Evolutionary conservation across 768 basidiomycete genomes (phyloP).

Genomic region (Pholiota conissans): DNA sequence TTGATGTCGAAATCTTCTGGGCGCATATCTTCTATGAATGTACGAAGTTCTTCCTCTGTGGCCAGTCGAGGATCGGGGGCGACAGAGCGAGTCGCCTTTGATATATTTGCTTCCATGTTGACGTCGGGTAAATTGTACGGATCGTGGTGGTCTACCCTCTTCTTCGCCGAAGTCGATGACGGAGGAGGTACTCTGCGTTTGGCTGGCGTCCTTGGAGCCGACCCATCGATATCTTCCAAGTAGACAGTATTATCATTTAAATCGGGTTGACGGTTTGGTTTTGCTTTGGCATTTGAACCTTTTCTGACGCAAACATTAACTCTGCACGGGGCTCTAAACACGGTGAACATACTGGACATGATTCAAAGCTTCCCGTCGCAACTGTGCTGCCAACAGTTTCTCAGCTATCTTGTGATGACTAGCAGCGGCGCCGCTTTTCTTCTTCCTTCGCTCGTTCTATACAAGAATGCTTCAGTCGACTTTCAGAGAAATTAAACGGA

Average conservation of each 20-base stretch:
- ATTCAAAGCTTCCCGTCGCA: slow-evolving; percentile 85
- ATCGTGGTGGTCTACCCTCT: slow-evolving; percentile 77
- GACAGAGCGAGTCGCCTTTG: slow-evolving; percentile 56
- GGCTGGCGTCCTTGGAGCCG: slow-evolving; percentile 53
- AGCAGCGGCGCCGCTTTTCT: slow-evolving; percentile 87
- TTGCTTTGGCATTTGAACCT: slow-evolving; percentile 11
- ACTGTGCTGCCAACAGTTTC: slow-evolving; percentile 87
- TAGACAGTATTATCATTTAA: slow-evolving; percentile 80
- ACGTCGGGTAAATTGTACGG: slow-evolving; percentile 92
- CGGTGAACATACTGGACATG: slow-evolving; percentile 49
- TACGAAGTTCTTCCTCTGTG: slow-evolving; percentile 90
- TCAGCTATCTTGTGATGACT: slow-evolving; percentile 89
- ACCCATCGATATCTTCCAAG: slow-evolving; percentile 77
- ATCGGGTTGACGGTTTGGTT: slow-evolving; percentile 17
- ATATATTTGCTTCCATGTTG: slow-evolving; percentile 62
- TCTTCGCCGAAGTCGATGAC: slow-evolving; percentile 56
- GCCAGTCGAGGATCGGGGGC: slow-evolving; percentile 90
- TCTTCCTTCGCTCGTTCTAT: slow-evolving; percentile 84
- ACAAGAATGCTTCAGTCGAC: neutral
- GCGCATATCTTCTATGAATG: slow-evolving; percentile 94
- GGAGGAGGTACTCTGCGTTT: slow-evolving; percentile 34
- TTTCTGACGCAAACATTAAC: neutral
- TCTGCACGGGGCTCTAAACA: neutral
- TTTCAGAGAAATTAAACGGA: neutral
- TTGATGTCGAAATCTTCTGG: slow-evolving; percentile 94